Percentiles rank a stretch among this genome's conserved stretches.
These are phyloP conservation scores for Fusarium sp. DNA, from an alignment of 2,329 filamentous ascomycete species.

Conservation along the genomic window DNA sequence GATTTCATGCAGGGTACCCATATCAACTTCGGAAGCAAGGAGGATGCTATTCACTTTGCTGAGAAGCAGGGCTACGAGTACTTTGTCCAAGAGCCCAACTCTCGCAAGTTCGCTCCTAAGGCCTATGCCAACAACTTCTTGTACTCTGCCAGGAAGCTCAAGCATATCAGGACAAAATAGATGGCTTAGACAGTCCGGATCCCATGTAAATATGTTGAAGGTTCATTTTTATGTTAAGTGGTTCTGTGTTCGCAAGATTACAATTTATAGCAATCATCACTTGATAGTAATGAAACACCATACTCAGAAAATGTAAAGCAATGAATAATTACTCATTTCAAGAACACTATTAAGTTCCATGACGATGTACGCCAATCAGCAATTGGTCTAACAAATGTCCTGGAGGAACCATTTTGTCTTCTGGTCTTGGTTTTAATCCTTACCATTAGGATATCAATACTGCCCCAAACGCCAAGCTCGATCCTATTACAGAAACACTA, in stretches of 20 bases:
- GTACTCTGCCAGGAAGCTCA: slow-evolving; percentile 87
- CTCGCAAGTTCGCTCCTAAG: slow-evolving; percentile 87
- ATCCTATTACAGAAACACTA: slow-evolving; percentile 19
- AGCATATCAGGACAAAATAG: slow-evolving; percentile 86
- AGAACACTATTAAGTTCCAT: neutral
- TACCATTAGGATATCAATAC: slow-evolving; percentile 26
- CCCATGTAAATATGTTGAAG: slow-evolving; percentile 51
- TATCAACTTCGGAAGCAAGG: slow-evolving; percentile 90
- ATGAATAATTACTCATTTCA: slow-evolving; percentile 8
- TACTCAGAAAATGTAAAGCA: neutral
- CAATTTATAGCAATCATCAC: neutral
- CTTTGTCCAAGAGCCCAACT: slow-evolving; percentile 97
- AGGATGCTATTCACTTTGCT: slow-evolving; percentile 94
- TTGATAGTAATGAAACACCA: neutral
- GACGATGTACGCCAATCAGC: neutral
- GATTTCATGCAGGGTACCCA: slow-evolving; percentile 96
- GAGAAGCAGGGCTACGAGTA: slow-evolving; percentile 99
- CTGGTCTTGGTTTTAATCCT: slow-evolving; percentile 26
- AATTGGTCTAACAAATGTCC: slow-evolving; percentile 29
- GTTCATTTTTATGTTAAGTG: slow-evolving; percentile 30
- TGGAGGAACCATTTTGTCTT: slow-evolving; percentile 27
- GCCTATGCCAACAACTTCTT: slow-evolving; percentile 96
- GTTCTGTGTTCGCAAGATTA: neutral
- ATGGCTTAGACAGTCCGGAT: slow-evolving; percentile 31
- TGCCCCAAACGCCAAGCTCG: slow-evolving; percentile 44